Conservation (phyloP, 2,329 filamentous ascomycete species). For the Rutstroemia sp. region DNA sequence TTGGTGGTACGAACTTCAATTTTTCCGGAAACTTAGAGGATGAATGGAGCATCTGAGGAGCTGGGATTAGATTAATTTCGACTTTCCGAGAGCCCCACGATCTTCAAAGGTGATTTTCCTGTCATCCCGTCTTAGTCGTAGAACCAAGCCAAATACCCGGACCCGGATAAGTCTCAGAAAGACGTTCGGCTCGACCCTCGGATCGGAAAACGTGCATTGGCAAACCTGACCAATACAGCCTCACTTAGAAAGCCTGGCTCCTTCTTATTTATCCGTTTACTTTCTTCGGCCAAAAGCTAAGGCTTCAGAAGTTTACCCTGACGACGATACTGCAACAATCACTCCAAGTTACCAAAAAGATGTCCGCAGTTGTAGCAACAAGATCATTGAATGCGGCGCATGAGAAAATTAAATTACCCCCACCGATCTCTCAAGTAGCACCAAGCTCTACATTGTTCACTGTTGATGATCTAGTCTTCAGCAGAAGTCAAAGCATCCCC, state of each 20-base stretch:
- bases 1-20: slow-evolving; percentile 14
- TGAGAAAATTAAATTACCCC: neutral
- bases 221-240: too few species aligned
- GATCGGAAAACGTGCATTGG: too few species aligned
- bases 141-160: too few species aligned
- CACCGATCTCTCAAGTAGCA: neutral
- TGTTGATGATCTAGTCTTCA: slow-evolving; percentile 22
- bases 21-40: slow-evolving; percentile 10
- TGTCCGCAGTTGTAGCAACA: neutral
- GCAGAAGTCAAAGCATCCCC: slow-evolving; percentile 17
- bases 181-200: too few species aligned
- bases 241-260: too few species aligned
- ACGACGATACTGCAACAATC: neutral
- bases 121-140: too few species aligned
- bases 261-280: too few species aligned
- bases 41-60: slow-evolving; percentile 10
- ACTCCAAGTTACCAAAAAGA: neutral
- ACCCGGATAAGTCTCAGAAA: too few species aligned
- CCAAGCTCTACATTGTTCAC: slow-evolving; percentile 10
- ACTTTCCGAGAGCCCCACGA: neutral
- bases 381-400: neutral
- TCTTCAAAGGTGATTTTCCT: neutral
- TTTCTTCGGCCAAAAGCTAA: neutral
- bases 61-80: neutral
- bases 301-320: too few species aligned